Evolutionary conservation across 306 rosid species (phyloP).

Genomic region (Vigna nakashimae): DNA sequence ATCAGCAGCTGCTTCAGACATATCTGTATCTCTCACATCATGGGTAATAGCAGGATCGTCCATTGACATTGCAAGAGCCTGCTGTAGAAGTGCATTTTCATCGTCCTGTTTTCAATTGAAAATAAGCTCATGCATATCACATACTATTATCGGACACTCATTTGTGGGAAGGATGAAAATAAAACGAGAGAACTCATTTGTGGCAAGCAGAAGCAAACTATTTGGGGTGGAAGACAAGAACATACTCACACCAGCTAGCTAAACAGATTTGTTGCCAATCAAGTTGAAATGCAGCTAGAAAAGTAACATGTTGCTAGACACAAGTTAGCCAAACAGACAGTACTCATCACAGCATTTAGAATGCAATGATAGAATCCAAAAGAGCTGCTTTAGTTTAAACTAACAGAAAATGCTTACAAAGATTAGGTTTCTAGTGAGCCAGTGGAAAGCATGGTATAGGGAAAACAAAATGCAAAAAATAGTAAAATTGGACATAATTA

Average conservation of each 20-base stretch:
- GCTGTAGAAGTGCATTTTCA: conserved; percentile 91
- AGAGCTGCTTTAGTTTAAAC: conserved; percentile 7
- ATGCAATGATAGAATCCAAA: conserved; percentile 9
- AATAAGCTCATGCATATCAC: conserved; percentile 24
- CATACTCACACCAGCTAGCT: neutral
- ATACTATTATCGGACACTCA: neutral
- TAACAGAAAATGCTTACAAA: neutral
- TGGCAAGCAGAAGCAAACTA: neutral
- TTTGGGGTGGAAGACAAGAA: neutral
- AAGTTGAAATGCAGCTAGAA: conserved; percentile 3
- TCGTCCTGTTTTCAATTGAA: conserved; percentile 52
- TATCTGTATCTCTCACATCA: conserved; percentile 78
- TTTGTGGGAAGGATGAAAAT: neutral
- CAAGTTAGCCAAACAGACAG: neutral
- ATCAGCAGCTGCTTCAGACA: conserved; percentile 80
- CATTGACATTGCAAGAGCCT: conserved; percentile 99
- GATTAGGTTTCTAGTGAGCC: neutral
- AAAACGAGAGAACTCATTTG: neutral
- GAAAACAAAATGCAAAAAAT: neutral
- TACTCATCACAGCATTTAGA: conserved; percentile 25
- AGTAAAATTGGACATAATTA: neutral
- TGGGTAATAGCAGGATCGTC: conserved; percentile 73
- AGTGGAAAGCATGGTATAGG: neutral
- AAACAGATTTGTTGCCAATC: conserved; percentile 5
- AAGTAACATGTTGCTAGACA: conserved; percentile 18